phyloP scores from a whole-genome alignment of 768 basidiomycete species.

The Guyanaporus albipodus region DNA sequence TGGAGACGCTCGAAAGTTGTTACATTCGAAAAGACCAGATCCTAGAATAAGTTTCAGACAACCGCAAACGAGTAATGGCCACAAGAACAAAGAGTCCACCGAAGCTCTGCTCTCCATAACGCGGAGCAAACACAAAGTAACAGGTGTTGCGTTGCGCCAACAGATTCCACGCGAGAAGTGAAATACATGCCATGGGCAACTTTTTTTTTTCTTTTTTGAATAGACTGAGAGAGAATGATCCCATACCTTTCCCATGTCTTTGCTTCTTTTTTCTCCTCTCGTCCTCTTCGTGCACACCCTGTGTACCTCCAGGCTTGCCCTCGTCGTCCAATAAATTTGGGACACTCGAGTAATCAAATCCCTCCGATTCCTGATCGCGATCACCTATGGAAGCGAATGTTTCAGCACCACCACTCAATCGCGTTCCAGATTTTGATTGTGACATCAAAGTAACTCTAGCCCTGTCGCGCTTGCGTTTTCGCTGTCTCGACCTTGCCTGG shows the following conservation, averaged over 20 bases:
- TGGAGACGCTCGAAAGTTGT: slow-evolving; percentile 63
- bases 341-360: slow-evolving; percentile 65
- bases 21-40: slow-evolving; percentile 37
- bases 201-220: neutral
- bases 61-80: neutral
- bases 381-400: slow-evolving; percentile 1
- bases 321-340: slow-evolving; percentile 71
- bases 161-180: slow-evolving; percentile 4
- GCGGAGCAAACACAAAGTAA: neutral
- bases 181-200: neutral
- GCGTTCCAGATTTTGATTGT: slow-evolving; percentile 3
- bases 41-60: slow-evolving; percentile 29
- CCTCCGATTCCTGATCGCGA: slow-evolving; percentile 32
- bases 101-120: slow-evolving; percentile 2
- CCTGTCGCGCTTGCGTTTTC: slow-evolving; percentile 44
- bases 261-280: slow-evolving; percentile 48
- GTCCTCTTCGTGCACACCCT: slow-evolving; percentile 25
- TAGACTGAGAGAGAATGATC: neutral
- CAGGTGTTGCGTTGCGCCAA: neutral
- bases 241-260: slow-evolving; percentile 42
- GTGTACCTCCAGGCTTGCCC: slow-evolving; percentile 28
- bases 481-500: slow-evolving; percentile 58
- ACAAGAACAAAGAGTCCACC: slow-evolving; percentile 3
- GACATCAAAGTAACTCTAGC: slow-evolving; percentile 1
- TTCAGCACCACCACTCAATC: slow-evolving; percentile 2